Evolutionary conservation across 768 basidiomycete species (phyloP).

Genomic region (Macrolepiota dolichaula): DNA sequence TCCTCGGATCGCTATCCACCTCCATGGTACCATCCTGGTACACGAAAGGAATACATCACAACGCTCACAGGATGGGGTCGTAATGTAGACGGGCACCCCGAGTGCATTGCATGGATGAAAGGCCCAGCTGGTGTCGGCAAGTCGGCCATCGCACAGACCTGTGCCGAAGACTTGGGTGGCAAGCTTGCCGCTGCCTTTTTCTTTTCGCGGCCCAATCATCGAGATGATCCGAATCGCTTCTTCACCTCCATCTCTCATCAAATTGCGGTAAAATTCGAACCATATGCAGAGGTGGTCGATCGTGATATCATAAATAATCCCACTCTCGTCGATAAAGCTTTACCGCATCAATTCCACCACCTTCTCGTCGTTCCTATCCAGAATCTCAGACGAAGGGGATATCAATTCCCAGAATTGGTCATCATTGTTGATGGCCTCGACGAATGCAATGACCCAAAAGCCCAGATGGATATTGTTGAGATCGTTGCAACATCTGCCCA

Average conservation of each 20-base stretch:
- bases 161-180: not conserved
- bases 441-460: not conserved
- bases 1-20: not conserved
- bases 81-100: not conserved
- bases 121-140: not conserved
- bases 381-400: not conserved
- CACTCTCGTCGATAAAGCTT: not conserved
- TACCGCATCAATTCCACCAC: not conserved
- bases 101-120: not conserved
- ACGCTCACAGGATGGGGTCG: not conserved
- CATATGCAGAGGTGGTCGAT: not conserved
- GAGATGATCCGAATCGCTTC: not conserved
- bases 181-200: not conserved
- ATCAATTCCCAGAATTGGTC: not conserved
- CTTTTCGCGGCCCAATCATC: not conserved
- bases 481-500: not conserved
- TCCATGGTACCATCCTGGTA: not conserved
- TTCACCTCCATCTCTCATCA: not conserved
- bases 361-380: not conserved
- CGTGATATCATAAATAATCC: not conserved
- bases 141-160: not conserved
- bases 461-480: not conserved
- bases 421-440: constrained; percentile 2
- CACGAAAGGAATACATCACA: not conserved
- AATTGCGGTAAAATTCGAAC: not conserved